A percentile compares a stretch with the other conserved stretches of the same genome.
phyloP scores from a whole-genome alignment of 2,329 filamentous ascomycete species.

The Exophiala calicioides region DNA sequence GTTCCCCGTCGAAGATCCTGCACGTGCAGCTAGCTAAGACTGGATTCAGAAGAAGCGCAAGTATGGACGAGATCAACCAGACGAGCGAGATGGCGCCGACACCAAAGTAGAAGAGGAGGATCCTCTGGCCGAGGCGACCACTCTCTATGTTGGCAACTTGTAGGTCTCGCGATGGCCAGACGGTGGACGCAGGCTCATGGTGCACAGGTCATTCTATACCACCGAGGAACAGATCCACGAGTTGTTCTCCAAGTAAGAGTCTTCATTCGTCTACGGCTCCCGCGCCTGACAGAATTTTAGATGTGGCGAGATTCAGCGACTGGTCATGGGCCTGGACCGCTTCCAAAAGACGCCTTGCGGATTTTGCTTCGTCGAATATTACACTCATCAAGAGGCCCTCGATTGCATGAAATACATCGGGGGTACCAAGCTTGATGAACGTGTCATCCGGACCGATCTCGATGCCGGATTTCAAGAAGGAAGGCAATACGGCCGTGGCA shows the following conservation, averaged over 20 bases:
- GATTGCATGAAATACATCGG: constrained; percentile 99
- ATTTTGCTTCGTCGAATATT: constrained; percentile 99
- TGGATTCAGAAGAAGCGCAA: constrained; percentile 66
- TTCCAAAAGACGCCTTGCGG: constrained; percentile 98
- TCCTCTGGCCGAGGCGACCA: constrained; percentile 82
- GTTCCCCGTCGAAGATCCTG: constrained; percentile 29
- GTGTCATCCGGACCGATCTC: constrained; percentile 90
- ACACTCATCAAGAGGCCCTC: constrained; percentile 92
- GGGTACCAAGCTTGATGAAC: constrained; percentile 95
- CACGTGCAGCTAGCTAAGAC: constrained; percentile 3
- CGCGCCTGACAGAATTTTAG: constrained; percentile 37
- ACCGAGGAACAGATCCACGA: constrained; percentile 99
- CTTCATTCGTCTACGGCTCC: neutral
- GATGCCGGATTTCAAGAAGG: constrained; percentile 97
- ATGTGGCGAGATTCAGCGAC: constrained; percentile 93
- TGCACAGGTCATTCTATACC: constrained; percentile 83
- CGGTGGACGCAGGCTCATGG: constrained; percentile 17
- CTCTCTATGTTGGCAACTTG: constrained; percentile 96
- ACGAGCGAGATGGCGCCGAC: constrained; percentile 55
- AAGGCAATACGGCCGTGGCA: constrained; percentile 90
- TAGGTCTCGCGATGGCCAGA: constrained; percentile 48
- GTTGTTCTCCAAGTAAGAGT: constrained; percentile 75
- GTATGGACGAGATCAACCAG: constrained; percentile 59
- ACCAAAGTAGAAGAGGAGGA: constrained; percentile 65
- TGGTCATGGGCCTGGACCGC: constrained; percentile 96